Evolutionary conservation across 2,329 filamentous ascomycete genomes (phyloP).

Genomic region (Colletotrichum theobromicola): DNA sequence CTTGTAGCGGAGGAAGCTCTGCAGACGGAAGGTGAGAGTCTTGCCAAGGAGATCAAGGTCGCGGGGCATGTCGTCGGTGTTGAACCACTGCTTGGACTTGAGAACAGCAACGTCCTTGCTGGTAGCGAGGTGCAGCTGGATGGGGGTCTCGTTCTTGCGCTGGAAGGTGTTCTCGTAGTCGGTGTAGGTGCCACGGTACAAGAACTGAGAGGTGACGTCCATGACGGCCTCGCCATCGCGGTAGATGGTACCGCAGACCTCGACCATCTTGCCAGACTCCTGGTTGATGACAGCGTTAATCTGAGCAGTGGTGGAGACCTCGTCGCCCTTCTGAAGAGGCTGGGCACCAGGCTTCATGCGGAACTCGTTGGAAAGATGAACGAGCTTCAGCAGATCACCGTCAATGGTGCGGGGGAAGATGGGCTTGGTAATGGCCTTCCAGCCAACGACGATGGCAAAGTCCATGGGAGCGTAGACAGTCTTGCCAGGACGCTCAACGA

Average conservation of each 20-base stretch:
- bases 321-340: slow-evolving; percentile 93
- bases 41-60: slow-evolving; percentile 90
- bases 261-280: slow-evolving; percentile 98
- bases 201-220: slow-evolving; percentile 98
- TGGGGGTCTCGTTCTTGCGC: slow-evolving; percentile 92
- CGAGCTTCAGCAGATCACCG: slow-evolving; percentile 92
- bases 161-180: slow-evolving; percentile 99
- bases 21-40: slow-evolving; percentile 93
- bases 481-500: slow-evolving; percentile 94
- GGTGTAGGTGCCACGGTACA: slow-evolving; percentile 91
- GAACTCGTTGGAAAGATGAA: slow-evolving; percentile 97
- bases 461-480: slow-evolving; percentile 97
- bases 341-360: slow-evolving; percentile 97
- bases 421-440: slow-evolving; percentile 99
- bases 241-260: slow-evolving; percentile 96
- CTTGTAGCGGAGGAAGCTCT: slow-evolving; percentile 92
- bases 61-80: slow-evolving; percentile 70
- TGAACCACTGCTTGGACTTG: slow-evolving; percentile 98
- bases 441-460: slow-evolving; percentile 96
- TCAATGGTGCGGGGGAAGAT: slow-evolving; percentile 98
- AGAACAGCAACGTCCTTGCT: slow-evolving; percentile 93
- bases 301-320: slow-evolving; percentile 89
- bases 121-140: slow-evolving; percentile 87
- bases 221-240: slow-evolving; percentile 86
- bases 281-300: slow-evolving; percentile 99